Percentiles rank a stretch among this genome's conserved stretches.
These are phyloP conservation scores for Pestalotiopsis sp. DNA, from an alignment of 2,329 filamentous ascomycete species.

Conservation along the genomic window DNA sequence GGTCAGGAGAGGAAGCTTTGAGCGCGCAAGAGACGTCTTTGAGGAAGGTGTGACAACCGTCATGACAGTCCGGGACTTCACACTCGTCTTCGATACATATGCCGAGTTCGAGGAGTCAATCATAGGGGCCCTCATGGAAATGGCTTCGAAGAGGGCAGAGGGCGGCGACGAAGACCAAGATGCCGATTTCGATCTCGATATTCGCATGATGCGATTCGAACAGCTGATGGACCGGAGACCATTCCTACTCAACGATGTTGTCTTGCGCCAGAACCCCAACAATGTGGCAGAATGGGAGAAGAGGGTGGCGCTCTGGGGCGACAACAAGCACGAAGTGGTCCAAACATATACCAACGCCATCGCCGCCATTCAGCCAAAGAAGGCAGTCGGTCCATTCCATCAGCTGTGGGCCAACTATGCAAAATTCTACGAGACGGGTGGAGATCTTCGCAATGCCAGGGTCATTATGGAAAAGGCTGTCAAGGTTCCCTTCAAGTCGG, in stretches of 20 bases:
- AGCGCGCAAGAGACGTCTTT: slow-evolving; percentile 88
- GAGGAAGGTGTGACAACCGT: slow-evolving; percentile 97
- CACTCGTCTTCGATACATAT: slow-evolving; percentile 93
- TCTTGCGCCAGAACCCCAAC: slow-evolving; percentile 93
- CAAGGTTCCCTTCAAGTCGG: slow-evolving; percentile 96
- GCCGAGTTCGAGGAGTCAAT: slow-evolving; percentile 96
- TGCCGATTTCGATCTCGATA: slow-evolving; percentile 91
- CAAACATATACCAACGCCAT: slow-evolving; percentile 96
- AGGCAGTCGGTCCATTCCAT: slow-evolving; percentile 89
- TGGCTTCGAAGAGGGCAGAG: slow-evolving; percentile 77
- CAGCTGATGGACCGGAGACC: slow-evolving; percentile 96
- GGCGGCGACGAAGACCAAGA: slow-evolving; percentile 78
- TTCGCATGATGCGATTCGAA: slow-evolving; percentile 97
- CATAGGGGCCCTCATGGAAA: slow-evolving; percentile 88
- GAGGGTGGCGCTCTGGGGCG: slow-evolving; percentile 90
- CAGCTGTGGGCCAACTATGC: slow-evolving; percentile 97
- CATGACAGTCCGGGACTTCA: slow-evolving; percentile 98
- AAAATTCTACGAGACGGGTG: slow-evolving; percentile 91
- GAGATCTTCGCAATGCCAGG: slow-evolving; percentile 81
- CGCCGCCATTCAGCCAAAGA: slow-evolving; percentile 89
- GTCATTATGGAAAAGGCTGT: slow-evolving; percentile 97
- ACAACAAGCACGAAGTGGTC: slow-evolving; percentile 88
- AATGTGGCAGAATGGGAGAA: slow-evolving; percentile 98
- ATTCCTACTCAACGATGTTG: slow-evolving; percentile 94
- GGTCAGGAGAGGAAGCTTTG: slow-evolving; percentile 91